Evolutionary conservation across 441 rosid genomes (phyloP).

Genomic region (Caryocar brasiliense): DNA sequence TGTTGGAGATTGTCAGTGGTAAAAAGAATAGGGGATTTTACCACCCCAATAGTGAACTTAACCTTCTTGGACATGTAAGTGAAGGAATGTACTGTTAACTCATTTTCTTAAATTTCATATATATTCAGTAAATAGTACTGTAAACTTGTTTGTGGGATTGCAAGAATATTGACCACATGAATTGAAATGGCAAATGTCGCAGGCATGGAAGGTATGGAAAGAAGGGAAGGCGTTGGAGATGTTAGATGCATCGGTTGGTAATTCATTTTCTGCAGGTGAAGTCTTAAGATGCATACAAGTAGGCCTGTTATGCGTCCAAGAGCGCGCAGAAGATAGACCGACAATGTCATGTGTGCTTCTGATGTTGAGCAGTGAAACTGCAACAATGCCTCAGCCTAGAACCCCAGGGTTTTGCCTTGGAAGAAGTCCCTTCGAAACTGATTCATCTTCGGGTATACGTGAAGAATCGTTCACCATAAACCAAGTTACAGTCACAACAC

Average conservation of each 20-base stretch:
- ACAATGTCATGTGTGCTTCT: slow-evolving; percentile 47
- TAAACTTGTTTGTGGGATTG: too few relatives aligned
- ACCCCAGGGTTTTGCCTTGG: slow-evolving; percentile 62
- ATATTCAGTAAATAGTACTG: too few relatives aligned
- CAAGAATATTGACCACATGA: neutral
- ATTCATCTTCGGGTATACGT: slow-evolving; percentile 53
- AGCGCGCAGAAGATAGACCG: slow-evolving; percentile 59
- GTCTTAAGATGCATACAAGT: slow-evolving; percentile 65
- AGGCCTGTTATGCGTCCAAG: slow-evolving; percentile 70
- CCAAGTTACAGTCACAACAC: slow-evolving; percentile 62
- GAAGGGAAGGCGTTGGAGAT: slow-evolving; percentile 43
- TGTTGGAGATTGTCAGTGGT: slow-evolving; percentile 61
- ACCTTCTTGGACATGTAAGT: slow-evolving; percentile 65
- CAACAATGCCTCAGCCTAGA: slow-evolving; percentile 48
- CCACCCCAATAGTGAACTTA: slow-evolving; percentile 28
- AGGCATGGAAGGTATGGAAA: slow-evolving; percentile 72
- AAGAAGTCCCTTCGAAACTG: slow-evolving; percentile 40
- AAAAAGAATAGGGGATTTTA: slow-evolving; percentile 59
- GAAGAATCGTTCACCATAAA: slow-evolving; percentile 60
- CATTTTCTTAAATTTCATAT: too few relatives aligned
- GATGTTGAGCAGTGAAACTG: slow-evolving; percentile 59
- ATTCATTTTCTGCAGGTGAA: slow-evolving; percentile 30
- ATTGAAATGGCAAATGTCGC: neutral
- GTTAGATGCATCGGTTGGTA: slow-evolving; percentile 27
- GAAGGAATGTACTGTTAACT: neutral